These are phyloP conservation scores for Gomphus bonarii DNA, from an alignment of 1,284 basidiomycete genomes.

Conservation along the genomic window DNA sequence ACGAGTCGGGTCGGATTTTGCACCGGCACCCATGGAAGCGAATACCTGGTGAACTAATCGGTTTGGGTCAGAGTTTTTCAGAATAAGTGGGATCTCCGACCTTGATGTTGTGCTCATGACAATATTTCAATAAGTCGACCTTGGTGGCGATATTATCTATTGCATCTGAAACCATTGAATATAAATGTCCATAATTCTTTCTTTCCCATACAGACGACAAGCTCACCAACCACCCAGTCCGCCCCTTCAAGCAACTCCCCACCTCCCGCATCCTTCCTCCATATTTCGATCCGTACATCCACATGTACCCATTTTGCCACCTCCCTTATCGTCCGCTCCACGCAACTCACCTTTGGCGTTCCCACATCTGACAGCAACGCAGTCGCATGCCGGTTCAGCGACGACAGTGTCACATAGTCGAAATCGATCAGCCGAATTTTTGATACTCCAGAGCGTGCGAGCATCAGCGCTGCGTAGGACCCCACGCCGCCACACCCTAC, in stretches of 20 bases:
- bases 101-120: conserved; percentile 66
- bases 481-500: conserved; percentile 97
- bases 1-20: conserved; percentile 90
- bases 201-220: conserved; percentile 5
- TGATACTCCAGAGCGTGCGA: conserved; percentile 75
- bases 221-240: conserved; percentile 82
- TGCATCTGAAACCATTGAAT: conserved; percentile 45
- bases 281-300: conserved; percentile 75
- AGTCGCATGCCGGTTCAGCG: conserved; percentile 89
- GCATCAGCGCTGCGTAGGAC: conserved; percentile 92
- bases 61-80: conserved; percentile 4
- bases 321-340: conserved; percentile 64
- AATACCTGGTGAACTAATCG: conserved; percentile 51
- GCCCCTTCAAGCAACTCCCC: conserved; percentile 65
- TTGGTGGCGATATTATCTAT: conserved; percentile 98
- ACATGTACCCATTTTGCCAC: conserved; percentile 69
- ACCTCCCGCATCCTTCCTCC: conserved; percentile 67
- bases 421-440: conserved; percentile 77
- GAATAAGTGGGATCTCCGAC: conserved; percentile 24
- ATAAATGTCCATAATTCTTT: conserved; percentile 13
- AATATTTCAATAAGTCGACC: conserved; percentile 80
- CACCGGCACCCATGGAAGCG: conserved; percentile 96
- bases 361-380: conserved; percentile 91
- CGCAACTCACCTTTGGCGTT: conserved; percentile 82
- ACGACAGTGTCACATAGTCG: conserved; percentile 89